Percentiles rank a stretch among this genome's conserved stretches.
Conservation (phyloP, 2,329 filamentous ascomycete genomes). For the Stachybotrys echinatus region DNA sequence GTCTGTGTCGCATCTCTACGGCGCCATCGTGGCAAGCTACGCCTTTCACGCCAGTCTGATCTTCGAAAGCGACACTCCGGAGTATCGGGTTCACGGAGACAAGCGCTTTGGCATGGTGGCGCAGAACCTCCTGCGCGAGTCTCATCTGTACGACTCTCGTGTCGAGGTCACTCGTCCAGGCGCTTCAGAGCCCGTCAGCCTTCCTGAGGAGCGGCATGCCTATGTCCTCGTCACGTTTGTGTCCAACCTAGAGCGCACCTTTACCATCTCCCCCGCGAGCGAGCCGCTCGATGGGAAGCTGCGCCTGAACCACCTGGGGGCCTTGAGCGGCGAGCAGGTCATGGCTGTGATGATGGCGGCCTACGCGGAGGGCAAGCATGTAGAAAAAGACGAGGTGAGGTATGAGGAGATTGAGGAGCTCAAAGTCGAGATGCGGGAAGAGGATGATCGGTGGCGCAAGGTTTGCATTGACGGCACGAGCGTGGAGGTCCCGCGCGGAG, state of each 20-base stretch:
- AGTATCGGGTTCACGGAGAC: constrained; percentile 70
- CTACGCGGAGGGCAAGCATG: constrained; percentile 52
- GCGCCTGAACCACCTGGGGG: constrained; percentile 69
- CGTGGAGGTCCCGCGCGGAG: constrained; percentile 63
- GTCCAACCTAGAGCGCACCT: constrained; percentile 74
- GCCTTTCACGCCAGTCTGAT: constrained; percentile 86
- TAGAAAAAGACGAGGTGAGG: constrained; percentile 57
- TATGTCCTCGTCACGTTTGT: constrained; percentile 76
- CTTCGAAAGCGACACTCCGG: constrained; percentile 81
- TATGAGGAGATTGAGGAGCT: constrained; percentile 69
- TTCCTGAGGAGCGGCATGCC: constrained; percentile 50
- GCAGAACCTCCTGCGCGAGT: constrained; percentile 59
- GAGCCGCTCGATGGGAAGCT: constrained; percentile 66
- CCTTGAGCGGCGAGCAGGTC: constrained; percentile 56
- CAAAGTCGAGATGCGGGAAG: constrained; percentile 60
- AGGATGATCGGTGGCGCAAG: constrained; percentile 71
- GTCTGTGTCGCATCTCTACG: constrained; percentile 46
- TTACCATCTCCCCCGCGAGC: constrained; percentile 73
- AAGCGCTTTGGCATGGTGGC: constrained; percentile 84
- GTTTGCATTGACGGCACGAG: constrained; percentile 92
- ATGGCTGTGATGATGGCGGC: constrained; percentile 72
- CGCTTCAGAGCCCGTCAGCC: constrained; percentile 9
- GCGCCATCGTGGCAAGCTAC: constrained; percentile 84
- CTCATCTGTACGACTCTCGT: constrained; percentile 43
- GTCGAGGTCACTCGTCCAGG: constrained; percentile 27